Evolutionary conservation across 805 yeast genomes (phyloP), one percentile per base, ranked within the genome.

Genomic region (Cyberlindnera japonica): DNA sequence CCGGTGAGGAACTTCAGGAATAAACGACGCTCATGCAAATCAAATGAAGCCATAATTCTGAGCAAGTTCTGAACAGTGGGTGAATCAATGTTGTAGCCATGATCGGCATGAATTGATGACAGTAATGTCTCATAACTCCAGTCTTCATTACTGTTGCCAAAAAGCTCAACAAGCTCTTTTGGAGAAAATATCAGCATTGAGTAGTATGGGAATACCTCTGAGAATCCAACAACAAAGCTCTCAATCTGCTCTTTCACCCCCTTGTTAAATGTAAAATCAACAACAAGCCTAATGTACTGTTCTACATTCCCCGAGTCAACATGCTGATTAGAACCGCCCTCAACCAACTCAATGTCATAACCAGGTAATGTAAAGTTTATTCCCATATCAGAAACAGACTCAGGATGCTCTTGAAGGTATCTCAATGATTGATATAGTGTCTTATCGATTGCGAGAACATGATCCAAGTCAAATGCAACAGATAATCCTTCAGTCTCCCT

Each of bases 1-100:
- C 98, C 98, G 0, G 98, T 91, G 45, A 90, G 66, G 59, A 91
- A 91, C 59, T 87, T 95, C 33, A 89, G 63, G 55, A 91, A 91
- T 24, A 71, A 63, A 26, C 97, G 70, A 45, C 83, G 77, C 46
- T 88, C 84, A 1, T 63, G 58, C 2, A 51, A 50, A 22, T 62
- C 56, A 46, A 89, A 82, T 6, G 66, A 65, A 3, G 75, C 57
- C 75, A 93, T 68, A 2, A 86, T 68, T 25, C 69, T 68, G n/a
- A 89, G 59, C 31, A 93, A 63, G 41, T 74, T 68, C 43, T 70
- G 72, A 4, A 91, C 77, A 0, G 82, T 69, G 13, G 61, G 61
- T 3, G 95, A 84, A 25, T 82, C 90, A 53, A 74, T 72, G 3
- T 76, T 74, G 55, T 83, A 91, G 2, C 98, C 99, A 62, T 91